These are phyloP conservation scores for Trypanosoma melophagium DNA, from an alignment of 208 protist genomes.

Conservation along the genomic window DNA sequence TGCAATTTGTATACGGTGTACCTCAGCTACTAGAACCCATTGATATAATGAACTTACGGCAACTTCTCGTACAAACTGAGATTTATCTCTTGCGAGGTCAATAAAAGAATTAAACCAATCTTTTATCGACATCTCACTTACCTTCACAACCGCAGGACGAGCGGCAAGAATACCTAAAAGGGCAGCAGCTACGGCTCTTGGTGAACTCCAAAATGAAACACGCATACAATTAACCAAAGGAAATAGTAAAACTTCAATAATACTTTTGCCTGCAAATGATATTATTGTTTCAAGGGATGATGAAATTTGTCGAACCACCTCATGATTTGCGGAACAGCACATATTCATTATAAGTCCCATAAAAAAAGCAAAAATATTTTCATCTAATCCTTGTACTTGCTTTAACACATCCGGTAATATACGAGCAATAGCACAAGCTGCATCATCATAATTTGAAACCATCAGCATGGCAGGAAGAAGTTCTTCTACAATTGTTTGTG, in stretches of 20 bases:
- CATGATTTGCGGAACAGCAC: constrained; percentile 54
- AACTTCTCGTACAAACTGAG: constrained; percentile 52
- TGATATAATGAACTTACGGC: constrained; percentile 52
- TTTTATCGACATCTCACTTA: constrained; percentile 43
- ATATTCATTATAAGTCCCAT: constrained; percentile 77
- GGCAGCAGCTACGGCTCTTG: constrained; percentile 63
- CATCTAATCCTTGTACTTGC: constrained; percentile 31
- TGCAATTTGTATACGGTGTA: constrained; percentile 42
- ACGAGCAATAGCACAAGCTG: constrained; percentile 42
- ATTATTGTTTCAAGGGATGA: constrained; percentile 42
- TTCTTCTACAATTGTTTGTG: constrained; percentile 48
- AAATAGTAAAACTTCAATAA: constrained; percentile 46
- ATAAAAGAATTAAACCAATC: constrained; percentile 70
- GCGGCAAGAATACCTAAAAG: constrained; percentile 56
- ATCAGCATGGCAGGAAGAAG: constrained; percentile 65
- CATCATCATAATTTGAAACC: constrained; percentile 59
- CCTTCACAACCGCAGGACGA: constrained; percentile 40
- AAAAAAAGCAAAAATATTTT: constrained; percentile 54
- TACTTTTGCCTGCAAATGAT: constrained; percentile 32
- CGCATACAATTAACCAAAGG: constrained; percentile 68
- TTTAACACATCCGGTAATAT: constrained; percentile 57
- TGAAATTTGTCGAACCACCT: constrained; percentile 42
- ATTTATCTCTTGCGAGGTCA: constrained; percentile 53
- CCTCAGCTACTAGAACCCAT: constrained; percentile 61
- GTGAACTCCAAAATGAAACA: constrained; percentile 64